phyloP scores from a whole-genome alignment of 2,329 filamentous ascomycete species.

The Sclerotinia spermophila region DNA sequence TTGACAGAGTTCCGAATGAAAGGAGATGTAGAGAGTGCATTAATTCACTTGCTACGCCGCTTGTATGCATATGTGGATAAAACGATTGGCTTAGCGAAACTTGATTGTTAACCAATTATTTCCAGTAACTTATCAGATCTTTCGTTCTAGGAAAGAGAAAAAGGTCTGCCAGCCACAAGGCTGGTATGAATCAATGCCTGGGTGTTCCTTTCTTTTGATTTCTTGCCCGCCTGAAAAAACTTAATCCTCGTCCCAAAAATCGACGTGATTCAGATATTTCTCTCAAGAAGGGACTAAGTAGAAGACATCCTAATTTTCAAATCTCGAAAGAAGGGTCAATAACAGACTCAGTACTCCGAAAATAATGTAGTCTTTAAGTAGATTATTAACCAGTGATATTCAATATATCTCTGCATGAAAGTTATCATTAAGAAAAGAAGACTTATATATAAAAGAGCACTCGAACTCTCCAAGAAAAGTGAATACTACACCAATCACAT shows the following conservation, averaged over 20 bases:
- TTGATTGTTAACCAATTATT: background rate
- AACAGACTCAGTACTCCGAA: background rate
- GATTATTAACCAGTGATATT: background rate
- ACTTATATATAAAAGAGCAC: rapidly evolving
- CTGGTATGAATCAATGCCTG: background rate
- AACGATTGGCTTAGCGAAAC: background rate
- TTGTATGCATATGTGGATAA: background rate
- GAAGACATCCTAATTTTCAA: no score
- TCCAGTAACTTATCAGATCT: rapidly evolving
- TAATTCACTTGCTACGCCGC: background rate
- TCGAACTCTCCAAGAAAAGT: background rate
- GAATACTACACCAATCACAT: slow-evolving; percentile 4
- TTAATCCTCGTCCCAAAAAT: no score
- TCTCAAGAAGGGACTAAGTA: no score
- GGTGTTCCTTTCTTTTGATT: background rate
- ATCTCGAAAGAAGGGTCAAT: background rate
- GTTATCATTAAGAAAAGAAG: background rate
- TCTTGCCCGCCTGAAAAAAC: no score
- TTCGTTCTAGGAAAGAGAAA: background rate
- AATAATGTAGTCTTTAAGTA: background rate
- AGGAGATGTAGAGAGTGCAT: background rate
- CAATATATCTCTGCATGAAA: background rate
- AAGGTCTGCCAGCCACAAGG: background rate
- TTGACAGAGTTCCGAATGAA: background rate
- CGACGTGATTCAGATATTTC: no score